phyloP scores from a whole-genome alignment of 192 early-diverging fungal species.

The Mortierella alpina region DNA sequence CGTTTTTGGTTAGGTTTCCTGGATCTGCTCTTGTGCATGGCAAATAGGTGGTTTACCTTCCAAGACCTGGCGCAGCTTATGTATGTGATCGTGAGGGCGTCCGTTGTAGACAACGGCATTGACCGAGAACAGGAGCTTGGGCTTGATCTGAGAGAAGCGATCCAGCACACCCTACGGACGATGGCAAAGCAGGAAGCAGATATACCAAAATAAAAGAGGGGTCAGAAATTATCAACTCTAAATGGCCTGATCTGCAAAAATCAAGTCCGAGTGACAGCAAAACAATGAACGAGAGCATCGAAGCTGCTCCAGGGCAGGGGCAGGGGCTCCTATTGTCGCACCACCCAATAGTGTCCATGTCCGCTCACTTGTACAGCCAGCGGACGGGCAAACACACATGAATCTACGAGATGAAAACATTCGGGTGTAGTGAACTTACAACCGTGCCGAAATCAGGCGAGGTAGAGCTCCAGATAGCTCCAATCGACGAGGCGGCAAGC shows the following conservation, averaged over 20 bases:
- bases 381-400: not conserved
- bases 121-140: constrained; percentile 90
- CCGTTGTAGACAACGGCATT: constrained; percentile 95
- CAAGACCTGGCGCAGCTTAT: constrained; percentile 79
- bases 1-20: not conserved
- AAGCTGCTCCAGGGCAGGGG: not conserved
- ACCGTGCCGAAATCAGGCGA: constrained; percentile 95
- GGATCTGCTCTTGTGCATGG: not conserved
- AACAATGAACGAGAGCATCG: not conserved
- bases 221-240: not conserved
- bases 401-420: not conserved
- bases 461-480: constrained; percentile 95
- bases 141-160: constrained; percentile 91
- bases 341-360: constrained; percentile 12
- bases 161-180: constrained; percentile 83
- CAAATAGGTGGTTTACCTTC: constrained; percentile 46
- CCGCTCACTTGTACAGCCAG: not conserved
- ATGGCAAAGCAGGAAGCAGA: not conserved
- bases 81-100: constrained; percentile 80
- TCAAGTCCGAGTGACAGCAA: not conserved
- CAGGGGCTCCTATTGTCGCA: too few species aligned
- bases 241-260: constrained; percentile 4
- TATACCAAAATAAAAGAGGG: not conserved
- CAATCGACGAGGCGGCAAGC: constrained; percentile 82
- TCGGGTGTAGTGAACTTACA: constrained; percentile 55